Conservation (phyloP, 306 rosid genomes). For the Trifolium pratense region DNA sequence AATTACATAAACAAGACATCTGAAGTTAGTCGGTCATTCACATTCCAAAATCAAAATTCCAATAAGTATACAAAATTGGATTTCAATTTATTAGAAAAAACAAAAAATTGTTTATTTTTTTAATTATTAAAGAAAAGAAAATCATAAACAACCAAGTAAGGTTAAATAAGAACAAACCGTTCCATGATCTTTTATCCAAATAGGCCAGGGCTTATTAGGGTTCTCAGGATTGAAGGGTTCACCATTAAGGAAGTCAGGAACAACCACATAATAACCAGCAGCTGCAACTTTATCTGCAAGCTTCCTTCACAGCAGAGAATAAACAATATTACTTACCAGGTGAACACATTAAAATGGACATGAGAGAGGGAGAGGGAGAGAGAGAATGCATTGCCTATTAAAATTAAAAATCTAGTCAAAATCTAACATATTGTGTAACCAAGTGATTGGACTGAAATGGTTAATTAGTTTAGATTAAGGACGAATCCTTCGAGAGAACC, state of each 20-base stretch:
- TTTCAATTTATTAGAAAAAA: constrained; percentile 1
- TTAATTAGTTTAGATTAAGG: no score
- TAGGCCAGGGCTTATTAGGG: constrained; percentile 44
- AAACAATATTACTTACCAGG: constrained; percentile 26
- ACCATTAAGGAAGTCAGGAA: constrained; percentile 74
- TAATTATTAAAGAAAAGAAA: neutral
- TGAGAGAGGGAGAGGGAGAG: no score
- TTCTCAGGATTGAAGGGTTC: constrained; percentile 57
- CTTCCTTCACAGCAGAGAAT: constrained; percentile 57
- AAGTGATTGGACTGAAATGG: no score
- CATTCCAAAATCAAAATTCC: constrained; percentile 6
- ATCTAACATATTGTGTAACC: no score
- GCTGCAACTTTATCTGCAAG: constrained; percentile 81
- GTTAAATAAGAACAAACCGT: constrained; percentile 53
- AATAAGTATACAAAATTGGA: neutral
- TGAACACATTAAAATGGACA: no score
- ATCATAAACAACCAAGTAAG: neutral
- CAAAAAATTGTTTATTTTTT: neutral
- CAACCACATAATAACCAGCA: constrained; percentile 74
- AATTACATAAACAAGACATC: neutral
- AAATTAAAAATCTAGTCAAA: constrained; percentile 1
- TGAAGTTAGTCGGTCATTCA: neutral
- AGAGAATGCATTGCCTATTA: no score
- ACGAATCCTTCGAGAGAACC: no score
- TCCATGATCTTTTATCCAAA: constrained; percentile 66